Evolutionary conservation across 2,329 filamentous ascomycete species (phyloP).

Genomic region (Sphaerulina musiva): DNA sequence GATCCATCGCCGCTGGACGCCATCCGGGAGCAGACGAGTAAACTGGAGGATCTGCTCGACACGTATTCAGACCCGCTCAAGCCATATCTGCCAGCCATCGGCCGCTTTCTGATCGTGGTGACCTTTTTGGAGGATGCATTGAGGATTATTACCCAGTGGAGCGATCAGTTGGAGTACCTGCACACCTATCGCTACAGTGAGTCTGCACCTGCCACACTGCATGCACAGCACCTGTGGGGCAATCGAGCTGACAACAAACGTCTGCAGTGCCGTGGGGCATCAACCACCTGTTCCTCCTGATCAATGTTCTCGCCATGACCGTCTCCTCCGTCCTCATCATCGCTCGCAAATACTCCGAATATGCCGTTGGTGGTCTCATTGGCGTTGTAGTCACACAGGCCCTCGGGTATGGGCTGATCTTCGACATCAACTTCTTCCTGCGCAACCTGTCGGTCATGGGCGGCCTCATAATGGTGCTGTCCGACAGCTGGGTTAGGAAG

Average conservation of each 20-base stretch:
- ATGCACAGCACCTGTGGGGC: not conserved
- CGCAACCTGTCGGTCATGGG: conserved; percentile 97
- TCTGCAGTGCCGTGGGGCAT: conserved; percentile 71
- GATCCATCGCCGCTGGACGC: conserved; percentile 76
- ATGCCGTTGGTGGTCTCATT: conserved; percentile 83
- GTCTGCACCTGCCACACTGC: conserved; percentile 31
- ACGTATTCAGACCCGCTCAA: conserved; percentile 83
- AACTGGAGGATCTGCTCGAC: conserved; percentile 92
- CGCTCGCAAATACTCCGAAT: conserved; percentile 83
- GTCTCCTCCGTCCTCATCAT: conserved; percentile 71
- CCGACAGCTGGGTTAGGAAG: conserved; percentile 97
- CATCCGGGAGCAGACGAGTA: conserved; percentile 91
- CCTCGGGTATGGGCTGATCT: conserved; percentile 93
- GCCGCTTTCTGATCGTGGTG: conserved; percentile 94
- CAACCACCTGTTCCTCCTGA: conserved; percentile 85
- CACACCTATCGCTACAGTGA: conserved; percentile 89
- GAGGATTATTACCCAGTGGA: conserved; percentile 96
- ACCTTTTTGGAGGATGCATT: conserved; percentile 97
- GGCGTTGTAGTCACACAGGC: conserved; percentile 88
- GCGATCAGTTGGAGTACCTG: conserved; percentile 86
- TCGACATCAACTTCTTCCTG: conserved; percentile 99
- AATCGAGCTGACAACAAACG: not conserved
- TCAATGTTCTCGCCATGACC: conserved; percentile 85
- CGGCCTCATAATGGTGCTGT: conserved; percentile 94
- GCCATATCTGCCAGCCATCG: conserved; percentile 94